Evolutionary conservation across 2,329 filamentous ascomycete genomes (phyloP), one percentile per base, ranked within the genome.

Genomic region (Fusarium brachygibbosum): DNA sequence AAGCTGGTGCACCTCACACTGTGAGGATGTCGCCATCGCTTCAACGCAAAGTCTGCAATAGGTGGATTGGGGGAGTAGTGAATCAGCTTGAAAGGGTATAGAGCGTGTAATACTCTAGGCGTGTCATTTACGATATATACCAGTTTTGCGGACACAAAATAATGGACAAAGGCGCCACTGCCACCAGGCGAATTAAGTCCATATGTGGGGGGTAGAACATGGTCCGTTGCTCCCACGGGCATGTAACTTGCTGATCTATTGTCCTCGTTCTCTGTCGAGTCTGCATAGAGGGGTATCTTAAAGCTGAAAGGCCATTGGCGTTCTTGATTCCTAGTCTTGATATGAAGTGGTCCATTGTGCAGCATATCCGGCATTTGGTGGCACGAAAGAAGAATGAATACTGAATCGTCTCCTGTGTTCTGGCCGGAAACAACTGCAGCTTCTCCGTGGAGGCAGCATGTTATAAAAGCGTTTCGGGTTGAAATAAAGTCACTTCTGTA

Each of bases 61-160:
- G 73, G 71, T 1, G 66, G 45, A 0, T 70, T 32, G 0, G 60
- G 59, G 1, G 58, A 63, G 2, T 35, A 3, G 2, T 46, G 40
- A 8, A 56, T 42, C 3, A 79, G 21, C 4, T 16, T 63, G 11
- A 80, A 17, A 0, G 77, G 78, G 2, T 76, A 38, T 0, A 35
- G 63, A 2, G 71, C 78, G 5, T 60, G 35, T 2, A 45, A 11
- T 1, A n/a, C 45, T 11, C 70, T 46, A 6, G 11, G 42, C 3
- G 13, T 25, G 2, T 32, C 51, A 4, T 51, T 28, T 0, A 31
- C 45, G 1, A 53, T 64, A 38, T 65, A 67, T 6, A n/a, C 51
- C 3, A 81, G 35, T 3, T 66, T 61, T 0, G 79, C 79, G 32
- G 77, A 58, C 2, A 82, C 59, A 13, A 70, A 75, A 41, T 82